Base-by-base conservation (phyloP, 345 rosid genomes). In the Populus euphratica region DNA sequence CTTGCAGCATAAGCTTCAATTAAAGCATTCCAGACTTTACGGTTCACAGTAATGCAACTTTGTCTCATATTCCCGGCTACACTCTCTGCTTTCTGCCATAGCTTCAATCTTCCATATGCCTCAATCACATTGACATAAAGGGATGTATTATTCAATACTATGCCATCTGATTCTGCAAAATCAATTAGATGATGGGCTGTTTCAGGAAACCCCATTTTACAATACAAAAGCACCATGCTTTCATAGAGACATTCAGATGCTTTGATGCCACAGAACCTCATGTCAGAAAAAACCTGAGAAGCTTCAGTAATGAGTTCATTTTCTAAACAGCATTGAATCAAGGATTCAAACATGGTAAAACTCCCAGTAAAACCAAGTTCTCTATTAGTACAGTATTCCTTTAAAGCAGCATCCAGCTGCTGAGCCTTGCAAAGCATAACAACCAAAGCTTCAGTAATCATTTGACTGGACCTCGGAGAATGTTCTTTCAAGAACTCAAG, bases 11-110 rank as follows among this genome's bases (percentile, higher is more conserved):
- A 93, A 78, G 94, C 96, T 35, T 86, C 82, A 83, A 95, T 91
- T 77, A 95, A 85, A 75, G 96, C 90, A 86, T 95, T 93, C 96
- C 97, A 95, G 68, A 93, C 87, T 85, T 84, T 93, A 71, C 92
- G 85, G 80, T 93, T 92, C 87, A 88, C 72, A 69, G 79, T 74
- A 52, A 76, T 73, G 79, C 73, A 81, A 81, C 83, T 90, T 78
- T 90, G 92, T 85, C 89, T 89, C 81, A 92, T 81, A 78, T 73
- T 83, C 56, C 94, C 93, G 68, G 92, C 99, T 73, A 95, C 79
- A 83, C 90, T 86, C 86, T 95, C 98, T 70, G 99, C 97, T 80
- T 91, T 91, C 81, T 89, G 93, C 97, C 97, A 92, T 18, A 84
- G 87, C 78, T 95, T 92, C 81, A 85, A 56, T 79, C 85, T 88